phyloP scores from a whole-genome alignment of 768 basidiomycete genomes.

The Kwoniella mangroviensis region DNA sequence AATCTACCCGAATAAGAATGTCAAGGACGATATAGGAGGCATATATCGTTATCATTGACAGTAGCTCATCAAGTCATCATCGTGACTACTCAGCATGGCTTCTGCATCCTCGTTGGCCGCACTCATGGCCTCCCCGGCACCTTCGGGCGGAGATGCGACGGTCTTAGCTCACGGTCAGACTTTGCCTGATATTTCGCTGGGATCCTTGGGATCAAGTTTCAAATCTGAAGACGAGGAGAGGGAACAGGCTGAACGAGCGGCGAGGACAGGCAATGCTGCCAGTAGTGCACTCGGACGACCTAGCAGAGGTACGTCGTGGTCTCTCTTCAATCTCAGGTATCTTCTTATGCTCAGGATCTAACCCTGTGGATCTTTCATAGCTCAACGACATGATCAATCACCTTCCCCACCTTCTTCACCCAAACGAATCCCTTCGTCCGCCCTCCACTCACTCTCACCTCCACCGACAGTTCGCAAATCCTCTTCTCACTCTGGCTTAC shows the following conservation, averaged over 20 bases:
- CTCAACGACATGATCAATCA: slow-evolving; percentile 26
- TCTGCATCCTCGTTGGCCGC: slow-evolving; percentile 36
- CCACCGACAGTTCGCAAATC: slow-evolving; percentile 43
- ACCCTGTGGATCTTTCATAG: too few relatives aligned
- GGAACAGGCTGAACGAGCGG: slow-evolving; percentile 13
- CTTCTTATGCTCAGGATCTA: background rate
- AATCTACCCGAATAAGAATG: too few relatives aligned
- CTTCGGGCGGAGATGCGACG: slow-evolving; percentile 40
- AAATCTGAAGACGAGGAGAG: slow-evolving; percentile 44
- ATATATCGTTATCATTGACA: too few relatives aligned
- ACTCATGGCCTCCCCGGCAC: slow-evolving; percentile 43
- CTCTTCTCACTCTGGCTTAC: slow-evolving; percentile 42
- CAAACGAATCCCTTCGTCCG: slow-evolving; percentile 26
- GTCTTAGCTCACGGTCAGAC: slow-evolving; percentile 46
- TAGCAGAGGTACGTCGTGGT: background rate
- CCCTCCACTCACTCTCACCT: slow-evolving; percentile 41
- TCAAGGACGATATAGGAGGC: too few relatives aligned
- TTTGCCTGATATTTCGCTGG: slow-evolving; percentile 49
- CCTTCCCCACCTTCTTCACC: slow-evolving; percentile 38
- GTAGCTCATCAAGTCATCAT: too few relatives aligned
- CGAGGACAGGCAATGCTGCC: background rate
- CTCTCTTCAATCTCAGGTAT: background rate
- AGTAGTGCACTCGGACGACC: background rate
- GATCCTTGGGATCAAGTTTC: slow-evolving; percentile 50
- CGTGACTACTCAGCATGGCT: slow-evolving; percentile 18